Evolutionary conservation across 768 basidiomycete species (phyloP), one percentile per base, ranked within the genome.

Genomic region (Tulasnella sp.): DNA sequence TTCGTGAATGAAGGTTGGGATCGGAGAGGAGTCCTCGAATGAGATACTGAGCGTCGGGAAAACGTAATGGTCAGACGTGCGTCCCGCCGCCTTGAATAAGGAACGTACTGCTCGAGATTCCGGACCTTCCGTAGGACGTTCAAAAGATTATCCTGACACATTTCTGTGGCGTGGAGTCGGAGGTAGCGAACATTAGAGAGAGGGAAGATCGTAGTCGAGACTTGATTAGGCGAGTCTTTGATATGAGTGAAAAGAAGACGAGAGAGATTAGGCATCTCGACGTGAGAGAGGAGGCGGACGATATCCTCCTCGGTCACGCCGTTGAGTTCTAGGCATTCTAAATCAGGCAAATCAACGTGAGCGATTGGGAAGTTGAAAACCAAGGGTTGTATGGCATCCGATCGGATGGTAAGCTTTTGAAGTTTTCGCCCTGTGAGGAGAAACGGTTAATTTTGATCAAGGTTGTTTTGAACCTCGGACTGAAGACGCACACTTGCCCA

Each of bases 111-210:
- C 29, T 49, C 48, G 14, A 57, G 45, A 32, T 57, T 57, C 9
- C 40, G 54, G 5, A 57, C 54, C 32, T 57, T 57, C 17, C 45
- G 40, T 1, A 57, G 14, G 15, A 57, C 54, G 27, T 48, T 43
- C 27, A 57, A 42, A 27, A 57, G 54, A 31, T 57, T 57, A 29
- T 57, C 54, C 23, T 57, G 54, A 42, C 54, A 57, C 54, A 57
- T 57, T 25, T 57, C 54, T 15, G 54, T 57, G 6, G 54, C 54
- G 41, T 57, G 54, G n/a, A 57, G 36, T 8, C 54, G 54, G 25
- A 57, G 27, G 32, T 48, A 15, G 4, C 54, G 40, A 12, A 57
- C 42, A 32, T 29, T 31, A 36, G 42, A 42, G 14, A 57, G 41
- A 21, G 54, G 54, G 43, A 57, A 29, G 32, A 57, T 57, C 17